Evolutionary conservation across 352 stramenopile species (phyloP).

Genomic region (Globisporangium carolinianum): DNA sequence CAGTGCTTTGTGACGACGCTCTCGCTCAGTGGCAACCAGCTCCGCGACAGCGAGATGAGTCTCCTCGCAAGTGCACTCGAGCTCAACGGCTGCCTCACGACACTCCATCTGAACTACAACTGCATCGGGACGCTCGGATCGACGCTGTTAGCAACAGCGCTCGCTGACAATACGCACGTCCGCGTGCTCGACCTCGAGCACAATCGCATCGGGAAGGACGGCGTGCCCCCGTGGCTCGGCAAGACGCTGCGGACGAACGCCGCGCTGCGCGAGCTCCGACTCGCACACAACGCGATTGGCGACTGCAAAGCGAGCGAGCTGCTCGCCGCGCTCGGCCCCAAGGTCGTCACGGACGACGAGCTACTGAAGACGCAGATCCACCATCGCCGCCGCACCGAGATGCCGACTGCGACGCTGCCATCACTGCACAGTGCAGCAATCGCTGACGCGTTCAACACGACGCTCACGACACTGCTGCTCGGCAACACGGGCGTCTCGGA

Average conservation of each 20-base stretch:
- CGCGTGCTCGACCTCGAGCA: constrained; percentile 52
- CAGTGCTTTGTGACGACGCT: constrained; percentile 54
- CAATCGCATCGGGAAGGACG: constrained; percentile 56
- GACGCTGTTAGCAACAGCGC: constrained; percentile 38
- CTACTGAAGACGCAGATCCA: constrained; percentile 46
- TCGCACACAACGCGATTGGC: constrained; percentile 65
- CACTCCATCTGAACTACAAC: constrained; percentile 74
- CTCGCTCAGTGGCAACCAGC: constrained; percentile 59
- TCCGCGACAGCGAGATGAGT: constrained; percentile 43
- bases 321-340: constrained; percentile 35
- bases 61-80: constrained; percentile 46
- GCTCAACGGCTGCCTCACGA: constrained; percentile 37
- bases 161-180: constrained; percentile 35
- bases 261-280: constrained; percentile 39
- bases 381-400: constrained; percentile 16
- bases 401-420: constrained; percentile 8
- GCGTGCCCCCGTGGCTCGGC: constrained; percentile 55
- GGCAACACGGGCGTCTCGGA: constrained; percentile 56
- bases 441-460: constrained; percentile 43
- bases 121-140: constrained; percentile 43
- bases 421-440: not conserved
- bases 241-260: constrained; percentile 44
- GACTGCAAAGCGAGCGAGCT: constrained; percentile 47
- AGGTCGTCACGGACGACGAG: constrained; percentile 35
- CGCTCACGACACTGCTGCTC: constrained; percentile 45